Conservation (phyloP, 148 eudicot genomes). For the Rhododendron simsii region DNA sequence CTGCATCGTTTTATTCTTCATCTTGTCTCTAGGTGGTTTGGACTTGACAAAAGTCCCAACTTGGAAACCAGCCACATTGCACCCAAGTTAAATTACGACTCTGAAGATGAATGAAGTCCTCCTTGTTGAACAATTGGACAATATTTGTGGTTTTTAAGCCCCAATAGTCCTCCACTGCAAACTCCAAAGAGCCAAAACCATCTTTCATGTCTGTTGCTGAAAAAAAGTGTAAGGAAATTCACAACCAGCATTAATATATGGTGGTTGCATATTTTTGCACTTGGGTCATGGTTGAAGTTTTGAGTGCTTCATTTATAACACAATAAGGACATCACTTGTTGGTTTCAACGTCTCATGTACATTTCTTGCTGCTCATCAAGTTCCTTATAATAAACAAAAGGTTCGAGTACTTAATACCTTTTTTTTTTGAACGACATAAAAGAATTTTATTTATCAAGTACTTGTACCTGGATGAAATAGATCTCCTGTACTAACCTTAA, state of each 20-base stretch:
- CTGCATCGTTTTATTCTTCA: neutral
- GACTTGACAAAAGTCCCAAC: neutral
- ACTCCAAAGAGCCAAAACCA: neutral
- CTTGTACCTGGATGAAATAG: neutral
- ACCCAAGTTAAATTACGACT: neutral
- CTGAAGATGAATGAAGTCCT: neutral
- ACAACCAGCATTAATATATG: neutral
- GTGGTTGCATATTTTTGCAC: neutral
- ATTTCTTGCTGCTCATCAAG: slow-evolving; percentile 2
- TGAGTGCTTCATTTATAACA: neutral
- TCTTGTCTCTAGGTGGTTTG: neutral
- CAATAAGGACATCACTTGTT: neutral
- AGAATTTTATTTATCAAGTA: neutral
- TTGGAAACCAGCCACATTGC: neutral
- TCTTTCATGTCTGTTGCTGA: neutral
- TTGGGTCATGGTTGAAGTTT: neutral
- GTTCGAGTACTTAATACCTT: neutral
- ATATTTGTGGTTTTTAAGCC: neutral
- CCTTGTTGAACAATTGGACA: neutral
- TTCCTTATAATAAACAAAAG: too few relatives aligned
- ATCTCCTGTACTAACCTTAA: neutral
- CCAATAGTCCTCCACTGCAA: neutral
- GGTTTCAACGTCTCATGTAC: neutral
- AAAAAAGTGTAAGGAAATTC: neutral
- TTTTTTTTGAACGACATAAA: too few relatives aligned